Base-by-base conservation (phyloP, 2,329 filamentous ascomycete genomes). In the Escovopsis weberi region DNA sequence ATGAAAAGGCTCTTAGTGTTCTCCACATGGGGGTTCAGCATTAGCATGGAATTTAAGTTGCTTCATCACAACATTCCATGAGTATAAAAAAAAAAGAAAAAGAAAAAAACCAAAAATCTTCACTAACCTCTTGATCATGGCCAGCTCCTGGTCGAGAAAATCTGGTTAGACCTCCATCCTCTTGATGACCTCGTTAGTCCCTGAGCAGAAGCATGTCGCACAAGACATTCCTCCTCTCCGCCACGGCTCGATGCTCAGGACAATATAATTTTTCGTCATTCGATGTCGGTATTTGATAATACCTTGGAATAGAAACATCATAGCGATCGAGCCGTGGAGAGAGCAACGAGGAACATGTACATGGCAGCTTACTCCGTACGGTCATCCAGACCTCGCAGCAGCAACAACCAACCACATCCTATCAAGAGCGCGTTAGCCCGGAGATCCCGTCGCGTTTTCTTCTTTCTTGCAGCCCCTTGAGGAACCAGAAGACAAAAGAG, bases 1-100 rank as follows among this genome's bases (percentile, higher is more conserved):
- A 84, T 85, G 80, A 85, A 85, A 84, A 84, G 79, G 45, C 73
- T 77, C 73, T 71, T 72, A 70, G 67, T 69, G 75, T 68, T 64
- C 66, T 82, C 76, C 73, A 82, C 75, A 78, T 74, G 57, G 54
- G 53, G 57, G 56, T 77, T 85, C 79, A 70, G 81, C 66, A 75
- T 83, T 83, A 84, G 80, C 80, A 84, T 82, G 76, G 78, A 82
- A 79, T 15, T 78, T 70, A 69, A 67, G 65, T 64, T 73, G 67
- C 68, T 57, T 74, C 78, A 85, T 85, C 80, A 83, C 65, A 65
- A 50, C 48, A 59, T 38, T 26, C 36, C 36, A 28, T 6, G 4
- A 9, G 19, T 36, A 32, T 9, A 23, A 45, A 43, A 44, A 47
- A 39, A 49, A 40, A 49, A 47, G 45, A 49, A 54, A 34, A 43